phyloP scores from a whole-genome alignment of 2,329 filamentous ascomycete genomes.

The Fusarium floridanum region DNA sequence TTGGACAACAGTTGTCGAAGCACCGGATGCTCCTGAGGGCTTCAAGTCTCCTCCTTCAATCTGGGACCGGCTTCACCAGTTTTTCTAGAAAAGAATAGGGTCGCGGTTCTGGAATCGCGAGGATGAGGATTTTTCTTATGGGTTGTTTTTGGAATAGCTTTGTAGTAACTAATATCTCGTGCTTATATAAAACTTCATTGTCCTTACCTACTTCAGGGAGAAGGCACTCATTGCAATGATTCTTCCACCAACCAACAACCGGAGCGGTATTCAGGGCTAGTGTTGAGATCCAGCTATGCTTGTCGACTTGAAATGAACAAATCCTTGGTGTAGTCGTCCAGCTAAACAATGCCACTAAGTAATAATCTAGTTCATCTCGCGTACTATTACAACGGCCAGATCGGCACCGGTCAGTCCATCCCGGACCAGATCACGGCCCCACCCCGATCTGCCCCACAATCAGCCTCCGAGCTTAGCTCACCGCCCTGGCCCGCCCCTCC shows the following conservation, averaged over 20 bases:
- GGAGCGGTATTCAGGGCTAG: background rate
- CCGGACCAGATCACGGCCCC: conserved; percentile 9
- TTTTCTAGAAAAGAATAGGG: conserved; percentile 17
- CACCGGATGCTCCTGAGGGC: conserved; percentile 51
- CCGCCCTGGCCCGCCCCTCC: conserved; percentile 44
- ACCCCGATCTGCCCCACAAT: conserved; percentile 18
- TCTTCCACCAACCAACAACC: background rate
- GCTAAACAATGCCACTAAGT: background rate
- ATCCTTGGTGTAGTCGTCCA: background rate
- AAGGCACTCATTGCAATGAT: background rate
- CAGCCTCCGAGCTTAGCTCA: conserved; percentile 37
- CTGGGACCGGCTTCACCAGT: conserved; percentile 58
- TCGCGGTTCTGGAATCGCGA: background rate
- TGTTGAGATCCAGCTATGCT: background rate
- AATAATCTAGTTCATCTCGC: background rate
- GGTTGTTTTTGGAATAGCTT: background rate
- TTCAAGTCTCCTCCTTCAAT: conserved; percentile 55
- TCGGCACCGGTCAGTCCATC: background rate
- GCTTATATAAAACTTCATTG: background rate
- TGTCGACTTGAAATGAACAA: background rate
- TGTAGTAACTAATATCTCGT: conserved; percentile 14
- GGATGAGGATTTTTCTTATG: background rate
- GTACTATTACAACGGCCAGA: background rate
- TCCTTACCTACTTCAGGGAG: background rate
- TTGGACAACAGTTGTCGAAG: conserved; percentile 75